Evolutionary conservation across 257 asterid species (phyloP).

Genomic region (Verbascum thapsus): DNA sequence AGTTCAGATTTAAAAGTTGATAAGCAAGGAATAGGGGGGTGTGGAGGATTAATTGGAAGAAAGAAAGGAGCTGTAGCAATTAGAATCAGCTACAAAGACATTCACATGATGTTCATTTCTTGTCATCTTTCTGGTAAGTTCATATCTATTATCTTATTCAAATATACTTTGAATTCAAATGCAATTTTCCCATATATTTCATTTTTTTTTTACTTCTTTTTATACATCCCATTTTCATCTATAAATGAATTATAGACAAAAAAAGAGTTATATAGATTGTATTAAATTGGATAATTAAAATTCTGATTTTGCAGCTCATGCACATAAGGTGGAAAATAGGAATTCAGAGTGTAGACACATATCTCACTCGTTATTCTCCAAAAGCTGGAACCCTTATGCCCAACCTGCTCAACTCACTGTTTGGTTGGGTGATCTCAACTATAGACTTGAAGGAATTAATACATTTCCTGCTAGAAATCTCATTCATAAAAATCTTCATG

Average conservation of each 20-base stretch:
- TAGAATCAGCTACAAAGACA: constrained; percentile 51
- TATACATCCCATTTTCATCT: neutral
- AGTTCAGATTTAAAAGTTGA: constrained; percentile 55
- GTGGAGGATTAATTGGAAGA: constrained; percentile 67
- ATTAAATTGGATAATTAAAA: too few relatives aligned
- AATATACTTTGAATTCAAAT: too few relatives aligned
- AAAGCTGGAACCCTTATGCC: constrained; percentile 47
- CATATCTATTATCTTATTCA: too few relatives aligned
- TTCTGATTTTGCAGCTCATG: constrained; percentile 56
- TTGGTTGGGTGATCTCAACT: constrained; percentile 80
- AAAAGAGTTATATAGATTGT: too few relatives aligned
- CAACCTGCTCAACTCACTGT: constrained; percentile 53
- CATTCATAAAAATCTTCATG: constrained; percentile 50
- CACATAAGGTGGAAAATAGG: constrained; percentile 60
- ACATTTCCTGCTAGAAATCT: constrained; percentile 57
- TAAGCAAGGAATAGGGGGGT: constrained; percentile 58
- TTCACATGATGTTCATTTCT: constrained; percentile 56
- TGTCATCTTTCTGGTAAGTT: constrained; percentile 72
- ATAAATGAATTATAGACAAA: too few relatives aligned
- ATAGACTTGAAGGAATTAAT: constrained; percentile 59
- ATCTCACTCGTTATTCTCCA: constrained; percentile 56
- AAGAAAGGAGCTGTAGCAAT: constrained; percentile 74
- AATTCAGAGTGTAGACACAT: constrained; percentile 56
- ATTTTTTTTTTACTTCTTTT: neutral
- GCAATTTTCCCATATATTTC: too few relatives aligned